Conservation (phyloP, 139 green algal species). For the Desmodesmus armatus region DNA sequence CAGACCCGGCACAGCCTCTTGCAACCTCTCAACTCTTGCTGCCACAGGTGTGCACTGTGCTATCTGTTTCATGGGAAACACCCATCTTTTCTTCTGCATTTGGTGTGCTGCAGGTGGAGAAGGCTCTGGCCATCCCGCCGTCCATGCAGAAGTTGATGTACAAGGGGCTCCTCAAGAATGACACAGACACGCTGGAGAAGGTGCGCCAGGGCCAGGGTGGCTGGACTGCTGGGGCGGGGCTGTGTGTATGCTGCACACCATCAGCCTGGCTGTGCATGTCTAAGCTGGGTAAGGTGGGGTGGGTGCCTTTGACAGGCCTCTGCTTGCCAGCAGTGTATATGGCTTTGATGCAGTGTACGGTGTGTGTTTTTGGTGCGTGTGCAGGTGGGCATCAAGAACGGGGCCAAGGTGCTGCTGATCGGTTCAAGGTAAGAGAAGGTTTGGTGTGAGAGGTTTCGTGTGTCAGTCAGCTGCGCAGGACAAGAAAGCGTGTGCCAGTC, state of each 20-base stretch:
- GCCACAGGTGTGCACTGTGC: not conserved
- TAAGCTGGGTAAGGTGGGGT: not conserved
- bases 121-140: constrained; percentile 48
- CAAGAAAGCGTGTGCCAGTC: no score
- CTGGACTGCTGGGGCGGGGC: no score
- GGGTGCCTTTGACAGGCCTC: not conserved
- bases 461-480: no score
- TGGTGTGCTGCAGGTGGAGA: constrained; percentile 19
- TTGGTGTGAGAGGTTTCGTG: not conserved
- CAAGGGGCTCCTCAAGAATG: constrained; percentile 65
- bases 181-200: constrained; percentile 47
- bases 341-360: not conserved
- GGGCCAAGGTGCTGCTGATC: constrained; percentile 69
- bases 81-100: not conserved
- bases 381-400: constrained; percentile 67
- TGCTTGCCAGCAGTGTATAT: not conserved
- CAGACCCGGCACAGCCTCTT: not conserved
- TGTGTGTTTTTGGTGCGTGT: not conserved
- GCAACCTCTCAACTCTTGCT: not conserved
- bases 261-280: not conserved
- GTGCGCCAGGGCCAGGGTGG: not conserved
- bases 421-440: constrained; percentile 44
- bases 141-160: constrained; percentile 70
- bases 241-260: not conserved
- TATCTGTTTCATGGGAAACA: constrained; percentile 7